A percentile compares a stretch with the other conserved stretches of the same genome.
phyloP scores from a whole-genome alignment of 768 basidiomycete genomes.

The Tylopilus balloui region DNA sequence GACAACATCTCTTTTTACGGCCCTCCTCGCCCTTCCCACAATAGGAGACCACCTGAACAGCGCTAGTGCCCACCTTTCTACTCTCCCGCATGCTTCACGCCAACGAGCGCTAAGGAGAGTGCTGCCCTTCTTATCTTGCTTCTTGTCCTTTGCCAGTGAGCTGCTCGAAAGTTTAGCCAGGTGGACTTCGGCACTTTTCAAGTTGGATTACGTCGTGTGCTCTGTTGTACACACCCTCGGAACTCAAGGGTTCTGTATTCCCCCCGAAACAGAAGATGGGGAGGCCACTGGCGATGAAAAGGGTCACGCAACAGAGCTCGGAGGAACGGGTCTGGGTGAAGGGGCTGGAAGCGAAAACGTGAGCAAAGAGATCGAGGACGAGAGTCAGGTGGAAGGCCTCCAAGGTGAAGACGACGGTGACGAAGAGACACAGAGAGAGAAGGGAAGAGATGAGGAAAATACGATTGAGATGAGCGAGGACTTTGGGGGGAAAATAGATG shows the following conservation, averaged over 20 bases:
- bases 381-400: slow-evolving; percentile 93
- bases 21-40: slow-evolving; percentile 43
- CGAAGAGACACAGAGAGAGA: slow-evolving; percentile 32
- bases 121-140: slow-evolving; percentile 74
- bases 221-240: slow-evolving; percentile 70
- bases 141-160: slow-evolving; percentile 50
- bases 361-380: slow-evolving; percentile 92
- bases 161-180: slow-evolving; percentile 53
- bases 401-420: slow-evolving; percentile 55
- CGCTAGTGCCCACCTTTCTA: slow-evolving; percentile 38
- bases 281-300: slow-evolving; percentile 43
- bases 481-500: slow-evolving; percentile 82
- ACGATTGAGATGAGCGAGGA: slow-evolving; percentile 91
- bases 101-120: slow-evolving; percentile 39
- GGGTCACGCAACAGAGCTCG: slow-evolving; percentile 41
- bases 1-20: slow-evolving; percentile 42
- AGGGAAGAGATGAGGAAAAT: slow-evolving; percentile 55
- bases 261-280: slow-evolving; percentile 65
- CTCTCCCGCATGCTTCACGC: slow-evolving; percentile 30
- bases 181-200: slow-evolving; percentile 79
- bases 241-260: slow-evolving; percentile 89
- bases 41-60: slow-evolving; percentile 40
- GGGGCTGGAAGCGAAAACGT: slow-evolving; percentile 84
- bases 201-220: slow-evolving; percentile 74
- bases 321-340: slow-evolving; percentile 84